Base-by-base conservation (phyloP, 768 basidiomycete species). In the Scleroderma citrinum region DNA sequence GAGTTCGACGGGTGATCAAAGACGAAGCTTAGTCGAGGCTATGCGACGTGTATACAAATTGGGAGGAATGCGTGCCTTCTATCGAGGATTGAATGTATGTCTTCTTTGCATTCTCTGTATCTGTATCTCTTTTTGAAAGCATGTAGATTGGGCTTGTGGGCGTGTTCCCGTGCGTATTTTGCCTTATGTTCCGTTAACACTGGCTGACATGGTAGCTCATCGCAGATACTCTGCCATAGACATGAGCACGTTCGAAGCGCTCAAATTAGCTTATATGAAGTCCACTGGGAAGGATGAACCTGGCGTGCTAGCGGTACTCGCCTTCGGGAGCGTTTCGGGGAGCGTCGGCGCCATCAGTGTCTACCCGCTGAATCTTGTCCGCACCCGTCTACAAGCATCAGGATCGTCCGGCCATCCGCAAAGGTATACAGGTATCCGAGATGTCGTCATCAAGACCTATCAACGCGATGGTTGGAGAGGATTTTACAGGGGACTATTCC, bases 351-450 rank as follows among this genome's bases (percentile, higher is more conserved):
- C 94, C 14, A 87, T 87, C 42, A 90, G 83, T 55, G 94, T 98
- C 24, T 98, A 96, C 67, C 94, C 91, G 8, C 67, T 92, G 39
- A 92, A 92, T 62, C 77, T 98, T 19, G 85, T 99, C 24, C 83
- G 96, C 36, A 99, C 96, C 17, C 83, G 95, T 45, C 68, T 98
- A 53, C 96, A 99, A 66, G 96, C 96, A 2, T 94, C 93, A 3
- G 96, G 96, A 1, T 96, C 93, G 0, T 81, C 91, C 0, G 94
- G 95, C 0, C 96, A 98, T 63, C 95, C 94, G 4, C 85, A 95
- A 58, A 77, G 74, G 8, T 99, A 99, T 65, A 80, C 77, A 3
- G 92, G 94, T n/a, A 83, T 92, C 46, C 68, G 76, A 68, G 95
- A 98, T 65, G 95, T 96, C 11, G 76, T 78, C 20, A 63, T 72